Base-by-base conservation (phyloP, 192 early-diverging fungal species). In the Rhizophlyctis rosea region DNA sequence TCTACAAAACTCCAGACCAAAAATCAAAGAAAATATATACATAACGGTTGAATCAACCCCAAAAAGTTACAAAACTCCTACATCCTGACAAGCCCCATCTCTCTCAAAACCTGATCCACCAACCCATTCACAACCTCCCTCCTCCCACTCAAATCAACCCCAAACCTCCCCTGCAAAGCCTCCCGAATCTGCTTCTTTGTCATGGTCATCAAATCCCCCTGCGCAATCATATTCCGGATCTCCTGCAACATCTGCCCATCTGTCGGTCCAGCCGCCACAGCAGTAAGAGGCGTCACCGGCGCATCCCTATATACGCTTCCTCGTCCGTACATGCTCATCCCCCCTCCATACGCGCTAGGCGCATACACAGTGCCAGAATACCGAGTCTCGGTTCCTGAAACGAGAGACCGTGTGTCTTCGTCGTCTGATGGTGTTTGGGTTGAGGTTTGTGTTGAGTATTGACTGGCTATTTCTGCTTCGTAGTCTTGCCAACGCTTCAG, bases 171-270 rank as follows among this genome's bases (percentile, higher is more conserved):
- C 58, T 86, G 83, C 36, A 97, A 70, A 68, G 90, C 80, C 59
- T 93, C 88, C 52, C 94, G 90, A 13, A 95, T 90, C 59, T 77
- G 72, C 76, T 97, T 97, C 79, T 95, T 95, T 39, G 96, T 98
- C 49, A 97, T 87, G 24, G 86, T 90, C 94, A 95, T 96, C 54
- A 98, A 72, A 63, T 97, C 89, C 9, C 89, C 90, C 0, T 87
- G 88, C 11, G 84, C 75, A 23, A 98, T 81, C 24, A 94, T 67
- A 3, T 58, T 50, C 32, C 74, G 65, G 68, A 92, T 64, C 70
- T 70, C 73, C 27, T 44, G 36, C 59, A 75, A 59, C n/a, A 72
- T 34, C 59, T 70, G 64, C 31, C 69, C 72, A 36, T 74, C 67
- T 16, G 50, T 55, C 9, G 39, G 39, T 44, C 39, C 39, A 18